These are phyloP conservation scores for Cyberlindnera bimundalis DNA, from an alignment of 805 yeast species.

Conservation along the genomic window DNA sequence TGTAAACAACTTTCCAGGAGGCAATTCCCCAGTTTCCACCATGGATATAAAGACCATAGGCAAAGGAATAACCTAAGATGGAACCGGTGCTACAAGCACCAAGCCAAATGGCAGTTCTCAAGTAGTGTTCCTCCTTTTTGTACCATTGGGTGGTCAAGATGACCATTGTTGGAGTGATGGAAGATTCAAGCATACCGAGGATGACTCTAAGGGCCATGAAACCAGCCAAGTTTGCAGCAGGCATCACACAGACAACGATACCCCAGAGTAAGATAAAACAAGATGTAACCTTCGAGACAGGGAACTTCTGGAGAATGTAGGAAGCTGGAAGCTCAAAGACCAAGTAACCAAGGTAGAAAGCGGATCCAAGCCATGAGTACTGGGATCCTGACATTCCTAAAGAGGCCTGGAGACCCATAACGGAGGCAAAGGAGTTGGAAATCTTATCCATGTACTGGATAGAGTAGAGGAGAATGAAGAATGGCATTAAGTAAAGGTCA, in stretches of 20 bases:
- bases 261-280: conserved; percentile 49
- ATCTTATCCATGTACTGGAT: conserved; percentile 42
- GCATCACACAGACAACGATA: conserved; percentile 34
- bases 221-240: conserved; percentile 27
- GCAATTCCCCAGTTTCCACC: conserved; percentile 37
- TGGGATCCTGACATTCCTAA: conserved; percentile 38
- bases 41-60: conserved; percentile 47
- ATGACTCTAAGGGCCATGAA: conserved; percentile 45
- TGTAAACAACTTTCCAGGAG: conserved; percentile 59
- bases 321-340: conserved; percentile 44
- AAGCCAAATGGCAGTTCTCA: conserved; percentile 42
- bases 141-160: conserved; percentile 58
- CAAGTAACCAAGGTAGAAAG: conserved; percentile 53
- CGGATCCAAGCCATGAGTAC: conserved; percentile 46
- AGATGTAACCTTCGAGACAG: conserved; percentile 33
- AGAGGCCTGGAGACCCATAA: conserved; percentile 40
- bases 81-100: conserved; percentile 45
- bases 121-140: conserved; percentile 42
- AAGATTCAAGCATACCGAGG: conserved; percentile 49
- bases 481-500: conserved; percentile 36
- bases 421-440: conserved; percentile 40
- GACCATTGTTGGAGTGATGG: conserved; percentile 55
- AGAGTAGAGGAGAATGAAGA: conserved; percentile 28
- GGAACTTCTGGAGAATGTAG: conserved; percentile 44
- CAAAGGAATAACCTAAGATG: conserved; percentile 48